These are phyloP conservation scores for Aspergillus cejpii DNA, from an alignment of 2,329 filamentous ascomycete genomes.

Conservation along the genomic window DNA sequence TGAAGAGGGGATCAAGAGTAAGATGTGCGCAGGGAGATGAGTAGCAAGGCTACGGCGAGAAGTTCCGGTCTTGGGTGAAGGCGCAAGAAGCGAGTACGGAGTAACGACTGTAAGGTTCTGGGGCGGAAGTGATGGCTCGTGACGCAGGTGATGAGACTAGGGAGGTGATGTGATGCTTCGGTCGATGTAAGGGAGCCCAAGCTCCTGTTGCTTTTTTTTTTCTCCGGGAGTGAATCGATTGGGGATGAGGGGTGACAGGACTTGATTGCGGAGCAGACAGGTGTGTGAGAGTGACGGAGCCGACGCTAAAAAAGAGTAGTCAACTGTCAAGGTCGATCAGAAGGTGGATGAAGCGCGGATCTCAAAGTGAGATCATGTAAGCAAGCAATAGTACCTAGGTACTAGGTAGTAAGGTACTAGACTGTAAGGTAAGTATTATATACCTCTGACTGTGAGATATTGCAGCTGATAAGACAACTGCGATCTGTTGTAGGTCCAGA, in stretches of 20 bases:
- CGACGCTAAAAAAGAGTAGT: constrained; percentile 23
- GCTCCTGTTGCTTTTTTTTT: constrained; percentile 1
- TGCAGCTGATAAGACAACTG: neutral
- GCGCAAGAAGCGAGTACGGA: constrained; percentile 7
- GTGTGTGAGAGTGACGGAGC: constrained; percentile 21
- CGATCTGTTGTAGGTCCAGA: neutral
- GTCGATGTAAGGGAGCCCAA: constrained; percentile 3
- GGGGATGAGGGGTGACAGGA: constrained; percentile 21
- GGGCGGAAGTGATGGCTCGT: constrained; percentile 16
- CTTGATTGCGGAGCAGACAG: constrained; percentile 21
- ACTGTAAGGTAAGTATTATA: no score
- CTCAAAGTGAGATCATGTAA: constrained; percentile 22
- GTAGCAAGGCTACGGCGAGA: constrained; percentile 9
- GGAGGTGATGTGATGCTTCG: constrained; percentile 8
- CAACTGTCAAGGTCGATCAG: constrained; percentile 21
- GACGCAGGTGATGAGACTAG: constrained; percentile 16
- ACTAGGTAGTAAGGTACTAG: no score
- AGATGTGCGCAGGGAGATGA: constrained; percentile 10
- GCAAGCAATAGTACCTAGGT: no score
- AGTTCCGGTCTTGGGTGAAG: constrained; percentile 13
- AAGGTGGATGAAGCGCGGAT: constrained; percentile 19
- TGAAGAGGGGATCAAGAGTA: constrained; percentile 8
- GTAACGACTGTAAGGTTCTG: constrained; percentile 19
- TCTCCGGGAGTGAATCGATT: constrained; percentile 7
- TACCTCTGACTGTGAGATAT: neutral